These are phyloP conservation scores for Phytophthora fragariae DNA, from an alignment of 352 stramenopile species.

Conservation along the genomic window DNA sequence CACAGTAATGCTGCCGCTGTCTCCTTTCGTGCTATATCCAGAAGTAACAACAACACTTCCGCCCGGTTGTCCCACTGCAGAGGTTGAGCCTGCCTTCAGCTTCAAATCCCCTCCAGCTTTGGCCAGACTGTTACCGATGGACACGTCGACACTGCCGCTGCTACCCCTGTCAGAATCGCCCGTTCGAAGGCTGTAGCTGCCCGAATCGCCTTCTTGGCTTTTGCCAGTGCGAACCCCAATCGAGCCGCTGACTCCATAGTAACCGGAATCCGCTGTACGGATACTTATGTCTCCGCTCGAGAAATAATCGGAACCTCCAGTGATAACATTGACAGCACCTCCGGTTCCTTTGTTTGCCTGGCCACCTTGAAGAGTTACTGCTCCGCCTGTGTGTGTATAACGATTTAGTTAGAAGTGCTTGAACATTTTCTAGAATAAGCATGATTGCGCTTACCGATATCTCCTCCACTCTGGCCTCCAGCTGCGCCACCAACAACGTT, in stretches of 20 bases:
- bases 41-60: slow-evolving; percentile 82
- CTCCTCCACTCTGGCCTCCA: slow-evolving; percentile 46
- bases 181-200: slow-evolving; percentile 60
- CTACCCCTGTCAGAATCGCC: slow-evolving; percentile 55
- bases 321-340: slow-evolving; percentile 57
- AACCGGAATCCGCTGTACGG: slow-evolving; percentile 69
- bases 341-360: slow-evolving; percentile 54
- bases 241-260: slow-evolving; percentile 72
- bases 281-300: slow-evolving; percentile 71
- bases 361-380: slow-evolving; percentile 57
- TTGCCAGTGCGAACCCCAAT: slow-evolving; percentile 69
- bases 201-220: slow-evolving; percentile 64
- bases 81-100: slow-evolving; percentile 41
- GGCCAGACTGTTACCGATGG: slow-evolving; percentile 30
- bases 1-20: slow-evolving; percentile 86
- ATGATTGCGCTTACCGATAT: slow-evolving; percentile 46
- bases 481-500: slow-evolving; percentile 64
- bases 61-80: slow-evolving; percentile 58
- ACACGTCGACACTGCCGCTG: slow-evolving; percentile 34
- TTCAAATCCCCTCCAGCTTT: slow-evolving; percentile 35
- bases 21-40: slow-evolving; percentile 65
- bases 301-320: slow-evolving; percentile 47
- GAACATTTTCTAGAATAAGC: not conserved
- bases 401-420: not conserved
- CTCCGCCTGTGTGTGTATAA: slow-evolving; percentile 39